A percentile compares a stretch with the other conserved stretches of the same genome.
phyloP scores from a whole-genome alignment of 768 basidiomycete species.

The Nidula microcarpa region DNA sequence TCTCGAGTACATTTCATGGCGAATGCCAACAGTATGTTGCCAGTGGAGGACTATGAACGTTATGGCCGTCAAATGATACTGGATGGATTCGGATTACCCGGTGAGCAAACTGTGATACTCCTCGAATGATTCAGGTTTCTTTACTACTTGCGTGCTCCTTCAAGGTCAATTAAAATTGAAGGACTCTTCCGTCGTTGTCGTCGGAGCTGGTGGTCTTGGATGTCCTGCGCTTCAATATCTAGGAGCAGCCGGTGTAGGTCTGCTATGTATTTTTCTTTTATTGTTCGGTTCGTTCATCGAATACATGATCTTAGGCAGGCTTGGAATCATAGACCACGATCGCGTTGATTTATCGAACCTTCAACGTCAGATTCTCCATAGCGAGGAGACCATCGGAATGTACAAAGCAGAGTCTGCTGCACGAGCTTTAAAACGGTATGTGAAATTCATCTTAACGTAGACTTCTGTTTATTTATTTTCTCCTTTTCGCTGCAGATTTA shows the following conservation, averaged over 20 bases:
- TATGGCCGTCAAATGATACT: conserved; percentile 98
- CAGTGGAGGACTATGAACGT: conserved; percentile 72
- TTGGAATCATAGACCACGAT: conserved; percentile 90
- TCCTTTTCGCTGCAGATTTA: conserved; percentile 49
- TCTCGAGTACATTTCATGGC: neutral
- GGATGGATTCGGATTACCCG: conserved; percentile 81
- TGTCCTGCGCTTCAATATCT: conserved; percentile 96
- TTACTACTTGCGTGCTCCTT: conserved; percentile 2
- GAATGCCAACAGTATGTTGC: conserved; percentile 18
- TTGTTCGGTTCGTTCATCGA: neutral
- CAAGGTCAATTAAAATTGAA: conserved; percentile 84
- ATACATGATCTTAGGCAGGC: conserved; percentile 49
- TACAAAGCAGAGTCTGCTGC: conserved; percentile 83
- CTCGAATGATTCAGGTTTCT: conserved; percentile 1
- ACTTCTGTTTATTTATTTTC: neutral
- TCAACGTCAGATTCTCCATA: conserved; percentile 91
- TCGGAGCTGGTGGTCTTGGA: conserved; percentile 95
- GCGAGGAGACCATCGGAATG: conserved; percentile 67
- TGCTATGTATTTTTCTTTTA: conserved; percentile 14
- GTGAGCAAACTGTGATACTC: conserved; percentile 29
- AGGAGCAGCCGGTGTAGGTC: conserved; percentile 88
- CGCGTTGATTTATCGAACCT: conserved; percentile 85
- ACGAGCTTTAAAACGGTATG: conserved; percentile 59
- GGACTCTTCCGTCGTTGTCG: conserved; percentile 72
- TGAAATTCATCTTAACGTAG: neutral